Evolutionary conservation across 2,329 filamentous ascomycete species (phyloP), one percentile per base, ranked within the genome.

Genomic region (Apiospora pterosperma): DNA sequence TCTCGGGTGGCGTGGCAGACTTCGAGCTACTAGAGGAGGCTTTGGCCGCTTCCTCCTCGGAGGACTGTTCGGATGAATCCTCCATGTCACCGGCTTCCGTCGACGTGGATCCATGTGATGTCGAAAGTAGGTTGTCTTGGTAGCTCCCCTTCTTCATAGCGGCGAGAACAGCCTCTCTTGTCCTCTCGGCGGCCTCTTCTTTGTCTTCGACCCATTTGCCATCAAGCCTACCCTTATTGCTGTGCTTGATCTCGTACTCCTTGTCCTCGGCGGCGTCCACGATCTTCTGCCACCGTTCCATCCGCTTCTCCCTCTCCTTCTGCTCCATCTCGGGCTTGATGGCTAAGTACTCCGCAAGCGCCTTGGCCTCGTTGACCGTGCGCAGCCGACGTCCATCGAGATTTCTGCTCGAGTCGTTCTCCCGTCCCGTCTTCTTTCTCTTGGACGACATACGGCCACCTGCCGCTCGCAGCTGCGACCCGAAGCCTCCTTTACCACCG

Each of bases 381-480:
- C 96, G 89, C 63, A 99, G 78, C 64, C 96, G 87, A 25, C 96
- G 89, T 0, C 96, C 96, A 73, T 98, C 96, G 2, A 99, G 84
- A 70, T 98, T 99, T 68, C 96, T 89, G 74, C 92, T 97, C 2
- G 94, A 97, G 28, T 89, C 94, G 73, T 96, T 95, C 67, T 93
- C 90, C 41, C 97, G 93, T 62, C 88, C 90, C 71, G 92, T 88
- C 64, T 90, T 90, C 73, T 90, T 90, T 84, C 95, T 96, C 82
- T 96, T 87, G n/a, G 92, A 95, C 2, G 93, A 97, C 96, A 99
- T 99, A 80, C 96, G 95, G 44, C 96, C 96, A 75, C 96, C 96
- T 3, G 96, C 96, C 0, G 96, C 96, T 74, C 96, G 92, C 41
- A 99, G 88, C 77, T 99, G 96, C 1, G 95, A 98, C 63, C 96